A percentile compares a stretch with the other conserved stretches of the same genome.
Evolutionary conservation across 2,329 filamentous ascomycete genomes (phyloP).

Genomic region (Pseudocercospora ulei): DNA sequence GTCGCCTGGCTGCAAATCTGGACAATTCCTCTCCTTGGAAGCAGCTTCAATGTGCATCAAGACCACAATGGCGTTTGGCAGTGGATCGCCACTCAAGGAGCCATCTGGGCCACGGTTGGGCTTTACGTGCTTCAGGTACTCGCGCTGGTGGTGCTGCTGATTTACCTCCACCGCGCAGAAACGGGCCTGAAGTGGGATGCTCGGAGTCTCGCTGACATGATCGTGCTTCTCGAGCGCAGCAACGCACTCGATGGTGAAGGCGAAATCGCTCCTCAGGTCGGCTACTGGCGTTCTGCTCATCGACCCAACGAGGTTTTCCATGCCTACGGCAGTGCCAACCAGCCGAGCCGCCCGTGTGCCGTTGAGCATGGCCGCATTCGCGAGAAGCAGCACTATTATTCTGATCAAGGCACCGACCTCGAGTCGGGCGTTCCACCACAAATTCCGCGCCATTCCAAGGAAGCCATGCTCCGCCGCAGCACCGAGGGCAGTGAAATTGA

Average conservation of each 20-base stretch:
- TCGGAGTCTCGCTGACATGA: conserved; percentile 67
- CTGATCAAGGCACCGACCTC: conserved; percentile 29
- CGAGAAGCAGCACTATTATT: conserved; percentile 38
- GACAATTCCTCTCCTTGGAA: conserved; percentile 70
- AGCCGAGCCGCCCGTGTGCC: conserved; percentile 45
- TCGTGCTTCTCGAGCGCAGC: conserved; percentile 67
- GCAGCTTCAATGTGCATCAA: conserved; percentile 59
- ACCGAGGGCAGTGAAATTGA: neutral
- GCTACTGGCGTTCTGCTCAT: conserved; percentile 70
- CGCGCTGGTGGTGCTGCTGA: conserved; percentile 49
- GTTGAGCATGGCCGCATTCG: conserved; percentile 41
- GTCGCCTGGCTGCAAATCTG: conserved; percentile 70
- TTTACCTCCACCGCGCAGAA: conserved; percentile 45
- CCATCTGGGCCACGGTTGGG: conserved; percentile 67
- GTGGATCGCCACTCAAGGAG: conserved; percentile 68
- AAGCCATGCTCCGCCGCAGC: conserved; percentile 26
- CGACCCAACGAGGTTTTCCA: conserved; percentile 62
- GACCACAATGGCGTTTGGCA: conserved; percentile 54
- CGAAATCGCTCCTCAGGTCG: conserved; percentile 55
- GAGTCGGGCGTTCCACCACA: conserved; percentile 21
- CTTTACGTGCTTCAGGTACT: conserved; percentile 60
- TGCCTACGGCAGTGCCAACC: conserved; percentile 59
- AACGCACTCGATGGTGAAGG: conserved; percentile 56
- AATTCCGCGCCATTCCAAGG: conserved; percentile 40
- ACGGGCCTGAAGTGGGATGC: conserved; percentile 83